Conservation (phyloP, 1,284 basidiomycete genomes). For the Puccinia coronata region DNA sequence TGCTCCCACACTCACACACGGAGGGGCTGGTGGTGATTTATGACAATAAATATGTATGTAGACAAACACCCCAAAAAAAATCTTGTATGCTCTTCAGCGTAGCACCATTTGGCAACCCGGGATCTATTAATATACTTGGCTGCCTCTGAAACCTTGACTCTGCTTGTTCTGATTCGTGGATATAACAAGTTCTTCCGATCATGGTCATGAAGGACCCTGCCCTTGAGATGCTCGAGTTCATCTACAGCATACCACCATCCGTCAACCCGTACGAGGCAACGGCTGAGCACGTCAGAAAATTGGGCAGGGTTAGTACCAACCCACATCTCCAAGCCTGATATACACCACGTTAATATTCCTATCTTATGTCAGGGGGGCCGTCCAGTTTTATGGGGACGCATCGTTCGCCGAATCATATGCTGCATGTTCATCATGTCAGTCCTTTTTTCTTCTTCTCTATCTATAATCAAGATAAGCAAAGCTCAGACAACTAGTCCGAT, state of each 20-base stretch:
- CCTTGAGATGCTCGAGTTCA: neutral
- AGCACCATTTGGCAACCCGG: too few relatives aligned
- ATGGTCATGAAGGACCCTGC: neutral
- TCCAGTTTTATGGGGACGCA: neutral
- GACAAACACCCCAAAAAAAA: too few relatives aligned
- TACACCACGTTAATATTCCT: neutral
- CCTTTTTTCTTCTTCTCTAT: too few relatives aligned
- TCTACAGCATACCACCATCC: neutral
- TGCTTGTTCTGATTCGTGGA: too few relatives aligned
- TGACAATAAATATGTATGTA: too few relatives aligned
- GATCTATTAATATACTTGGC: too few relatives aligned
- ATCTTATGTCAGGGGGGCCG: neutral
- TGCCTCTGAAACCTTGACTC: too few relatives aligned
- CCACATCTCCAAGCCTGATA: neutral
- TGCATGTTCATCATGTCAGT: neutral
- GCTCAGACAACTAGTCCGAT: neutral
- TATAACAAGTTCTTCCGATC: too few relatives aligned
- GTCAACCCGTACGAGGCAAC: slow-evolving; percentile 9
- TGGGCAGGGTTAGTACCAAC: neutral
- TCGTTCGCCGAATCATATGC: neutral
- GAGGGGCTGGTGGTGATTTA: too few relatives aligned
- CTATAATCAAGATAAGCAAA: neutral
- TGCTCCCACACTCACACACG: too few relatives aligned
- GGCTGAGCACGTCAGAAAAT: neutral
- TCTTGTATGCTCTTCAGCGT: too few relatives aligned